Evolutionary conservation across 106 monocot species (phyloP).

Genomic region (Agapanthus africanus): DNA sequence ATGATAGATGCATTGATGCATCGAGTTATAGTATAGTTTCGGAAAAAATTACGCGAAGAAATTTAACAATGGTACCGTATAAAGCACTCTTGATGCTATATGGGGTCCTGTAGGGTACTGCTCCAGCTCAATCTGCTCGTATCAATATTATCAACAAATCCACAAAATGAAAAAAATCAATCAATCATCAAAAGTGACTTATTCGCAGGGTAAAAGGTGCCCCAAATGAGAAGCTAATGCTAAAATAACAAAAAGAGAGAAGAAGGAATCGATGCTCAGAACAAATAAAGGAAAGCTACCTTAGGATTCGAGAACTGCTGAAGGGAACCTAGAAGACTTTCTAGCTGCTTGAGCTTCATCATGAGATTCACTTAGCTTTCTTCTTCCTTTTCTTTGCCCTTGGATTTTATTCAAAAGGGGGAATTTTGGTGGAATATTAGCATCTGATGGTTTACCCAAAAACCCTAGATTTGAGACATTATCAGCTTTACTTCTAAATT

Average conservation of each 20-base stretch:
- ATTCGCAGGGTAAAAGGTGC: neutral
- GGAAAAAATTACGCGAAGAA: no score
- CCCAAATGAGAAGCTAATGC: neutral
- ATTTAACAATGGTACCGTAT: no score
- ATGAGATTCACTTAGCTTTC: neutral
- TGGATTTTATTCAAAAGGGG: no score
- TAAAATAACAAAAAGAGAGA: neutral
- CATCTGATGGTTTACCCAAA: no score
- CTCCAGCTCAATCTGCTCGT: slow-evolving; percentile 82
- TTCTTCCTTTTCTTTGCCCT: neutral
- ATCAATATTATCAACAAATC: neutral
- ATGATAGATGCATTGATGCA: no score
- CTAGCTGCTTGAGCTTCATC: slow-evolving; percentile 86
- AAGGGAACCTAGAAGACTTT: slow-evolving; percentile 62
- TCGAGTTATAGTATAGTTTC: no score
- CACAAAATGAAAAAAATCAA: neutral
- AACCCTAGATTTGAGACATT: no score
- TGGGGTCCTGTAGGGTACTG: slow-evolving; percentile 93
- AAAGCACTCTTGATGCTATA: slow-evolving; percentile 81
- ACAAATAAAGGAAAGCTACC: slow-evolving; percentile 9
- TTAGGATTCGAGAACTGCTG: slow-evolving; percentile 69
- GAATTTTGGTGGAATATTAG: no score
- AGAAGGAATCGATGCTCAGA: neutral
- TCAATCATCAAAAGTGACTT: neutral
- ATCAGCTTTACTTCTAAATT: no score